Evolutionary conservation across 2,329 filamentous ascomycete genomes (phyloP).

Genomic region (Knoxdaviesia capensis): DNA sequence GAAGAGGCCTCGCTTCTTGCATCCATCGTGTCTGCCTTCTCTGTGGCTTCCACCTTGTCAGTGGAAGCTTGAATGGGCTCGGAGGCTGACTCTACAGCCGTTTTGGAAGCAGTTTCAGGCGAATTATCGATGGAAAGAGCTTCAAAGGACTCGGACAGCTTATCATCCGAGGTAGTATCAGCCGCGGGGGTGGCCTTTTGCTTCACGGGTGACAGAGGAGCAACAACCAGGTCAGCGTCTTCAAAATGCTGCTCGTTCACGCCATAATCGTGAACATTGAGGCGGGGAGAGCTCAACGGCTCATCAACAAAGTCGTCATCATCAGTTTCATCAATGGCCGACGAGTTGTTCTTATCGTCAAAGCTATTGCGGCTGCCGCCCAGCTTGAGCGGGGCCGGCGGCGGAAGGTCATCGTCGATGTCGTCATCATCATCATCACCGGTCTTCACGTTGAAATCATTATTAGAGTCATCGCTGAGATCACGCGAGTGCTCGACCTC

Average conservation of each 20-base stretch:
- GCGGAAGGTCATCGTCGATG: slow-evolving; percentile 60
- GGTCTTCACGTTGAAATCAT: slow-evolving; percentile 27
- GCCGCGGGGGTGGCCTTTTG: background rate
- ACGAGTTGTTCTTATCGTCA: slow-evolving; percentile 25
- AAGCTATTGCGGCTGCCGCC: slow-evolving; percentile 17
- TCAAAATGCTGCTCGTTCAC: slow-evolving; percentile 29
- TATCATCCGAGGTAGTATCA: background rate
- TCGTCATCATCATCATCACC: slow-evolving; percentile 47
- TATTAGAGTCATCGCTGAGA: slow-evolving; percentile 18
- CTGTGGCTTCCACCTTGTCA: too few relatives aligned
- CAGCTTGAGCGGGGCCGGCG: slow-evolving; percentile 34
- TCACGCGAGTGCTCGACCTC: slow-evolving; percentile 57
- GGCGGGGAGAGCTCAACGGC: slow-evolving; percentile 46
- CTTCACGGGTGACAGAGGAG: slow-evolving; percentile 6
- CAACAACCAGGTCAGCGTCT: slow-evolving; percentile 34
- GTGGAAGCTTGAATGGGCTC: too few relatives aligned
- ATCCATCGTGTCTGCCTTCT: too few relatives aligned
- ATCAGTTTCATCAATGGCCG: slow-evolving; percentile 19
- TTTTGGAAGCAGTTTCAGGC: too few relatives aligned
- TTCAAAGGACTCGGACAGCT: background rate
- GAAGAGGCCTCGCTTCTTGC: too few relatives aligned
- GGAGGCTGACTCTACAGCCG: too few relatives aligned
- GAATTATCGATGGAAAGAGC: background rate
- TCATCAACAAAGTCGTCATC: slow-evolving; percentile 65
- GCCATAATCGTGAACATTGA: slow-evolving; percentile 41